Evolutionary conservation across 2,329 filamentous ascomycete genomes (phyloP).

Genomic region (Fusarium sp.): DNA sequence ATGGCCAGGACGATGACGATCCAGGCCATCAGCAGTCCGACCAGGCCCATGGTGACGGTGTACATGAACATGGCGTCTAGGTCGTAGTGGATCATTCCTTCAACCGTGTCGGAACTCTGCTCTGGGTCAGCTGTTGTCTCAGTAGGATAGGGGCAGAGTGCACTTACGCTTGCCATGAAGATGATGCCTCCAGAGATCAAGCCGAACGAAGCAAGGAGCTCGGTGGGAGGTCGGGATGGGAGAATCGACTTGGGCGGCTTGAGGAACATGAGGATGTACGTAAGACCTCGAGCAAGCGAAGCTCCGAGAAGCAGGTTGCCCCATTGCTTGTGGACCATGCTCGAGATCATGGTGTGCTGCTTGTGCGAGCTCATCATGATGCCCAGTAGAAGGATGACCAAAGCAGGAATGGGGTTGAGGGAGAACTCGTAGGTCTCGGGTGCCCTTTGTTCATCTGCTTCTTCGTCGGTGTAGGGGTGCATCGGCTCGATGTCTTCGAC

Average conservation of each 20-base stretch:
- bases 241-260: slow-evolving; percentile 83
- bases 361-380: slow-evolving; percentile 97
- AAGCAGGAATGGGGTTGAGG: slow-evolving; percentile 87
- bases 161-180: slow-evolving; percentile 89
- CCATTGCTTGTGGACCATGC: slow-evolving; percentile 96
- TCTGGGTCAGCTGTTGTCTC: slow-evolving; percentile 36
- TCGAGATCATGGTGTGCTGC: slow-evolving; percentile 83
- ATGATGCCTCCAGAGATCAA: slow-evolving; percentile 88
- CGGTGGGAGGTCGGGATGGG: slow-evolving; percentile 87
- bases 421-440: slow-evolving; percentile 80
- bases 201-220: slow-evolving; percentile 88
- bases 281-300: slow-evolving; percentile 80
- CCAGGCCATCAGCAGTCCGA: slow-evolving; percentile 88
- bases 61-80: slow-evolving; percentile 95
- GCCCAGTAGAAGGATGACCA: slow-evolving; percentile 88
- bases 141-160: background rate
- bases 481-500: slow-evolving; percentile 52
- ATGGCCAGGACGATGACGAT: slow-evolving; percentile 80
- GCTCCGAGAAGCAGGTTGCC: slow-evolving; percentile 86
- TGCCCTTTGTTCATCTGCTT: slow-evolving; percentile 61
- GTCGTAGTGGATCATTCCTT: slow-evolving; percentile 79
- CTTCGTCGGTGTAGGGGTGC: slow-evolving; percentile 55
- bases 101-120: slow-evolving; percentile 79
- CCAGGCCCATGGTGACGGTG: slow-evolving; percentile 86
- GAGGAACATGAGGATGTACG: slow-evolving; percentile 84